Evolutionary conservation across 106 monocot genomes (phyloP).

Genomic region (Iris macrosiphon): DNA sequence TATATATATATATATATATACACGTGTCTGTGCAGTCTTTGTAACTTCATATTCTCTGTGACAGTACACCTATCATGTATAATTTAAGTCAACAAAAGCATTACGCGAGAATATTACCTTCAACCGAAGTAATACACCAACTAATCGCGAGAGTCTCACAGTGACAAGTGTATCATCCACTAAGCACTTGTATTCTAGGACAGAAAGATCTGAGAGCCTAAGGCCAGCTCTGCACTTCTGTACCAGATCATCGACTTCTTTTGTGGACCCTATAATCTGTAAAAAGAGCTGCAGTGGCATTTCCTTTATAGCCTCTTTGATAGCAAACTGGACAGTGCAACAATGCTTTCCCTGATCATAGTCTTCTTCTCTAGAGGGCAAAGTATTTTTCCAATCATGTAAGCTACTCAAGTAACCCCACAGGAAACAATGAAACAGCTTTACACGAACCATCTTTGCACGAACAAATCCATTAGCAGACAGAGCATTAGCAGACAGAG

Average conservation of each 20-base stretch:
- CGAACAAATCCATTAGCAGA: constrained; percentile 67
- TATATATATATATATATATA: no score
- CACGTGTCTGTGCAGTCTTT: no score
- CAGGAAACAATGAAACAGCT: constrained; percentile 73
- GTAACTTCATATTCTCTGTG: no score
- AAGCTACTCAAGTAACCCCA: constrained; percentile 52
- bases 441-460: constrained; percentile 81
- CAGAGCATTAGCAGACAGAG: constrained; percentile 69
- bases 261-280: constrained; percentile 70
- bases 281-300: constrained; percentile 90
- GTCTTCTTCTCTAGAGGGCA: constrained; percentile 15
- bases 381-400: constrained; percentile 32
- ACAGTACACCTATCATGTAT: no score
- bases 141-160: constrained; percentile 49
- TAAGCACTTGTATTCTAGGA: constrained; percentile 37
- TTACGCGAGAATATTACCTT: constrained; percentile 54
- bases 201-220: constrained; percentile 63
- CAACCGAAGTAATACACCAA: constrained; percentile 52
- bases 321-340: constrained; percentile 34
- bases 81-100: no score
- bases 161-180: constrained; percentile 63
- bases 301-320: constrained; percentile 45
- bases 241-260: constrained; percentile 49
- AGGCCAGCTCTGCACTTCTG: constrained; percentile 47
- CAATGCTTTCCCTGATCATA: constrained; percentile 19